A percentile compares a stretch with the other conserved stretches of the same genome.
Evolutionary conservation across 2,329 filamentous ascomycete genomes (phyloP).

Genomic region (Pestalotiopsis sp.): DNA sequence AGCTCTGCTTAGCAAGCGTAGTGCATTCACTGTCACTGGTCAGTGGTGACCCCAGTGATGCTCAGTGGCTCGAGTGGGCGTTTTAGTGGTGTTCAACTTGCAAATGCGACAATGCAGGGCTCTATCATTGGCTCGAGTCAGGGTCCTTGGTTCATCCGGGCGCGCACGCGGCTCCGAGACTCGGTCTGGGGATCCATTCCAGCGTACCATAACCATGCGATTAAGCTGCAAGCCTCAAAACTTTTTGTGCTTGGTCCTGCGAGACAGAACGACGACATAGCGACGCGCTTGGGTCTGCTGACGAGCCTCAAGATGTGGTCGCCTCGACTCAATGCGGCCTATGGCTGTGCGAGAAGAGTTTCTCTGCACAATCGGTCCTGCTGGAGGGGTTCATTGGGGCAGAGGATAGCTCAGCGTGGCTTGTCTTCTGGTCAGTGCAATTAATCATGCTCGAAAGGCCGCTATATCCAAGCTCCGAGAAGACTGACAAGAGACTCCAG

Average conservation of each 20-base stretch:
- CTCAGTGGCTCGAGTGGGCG: not conserved
- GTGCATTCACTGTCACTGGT: not conserved
- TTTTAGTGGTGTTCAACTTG: not conserved
- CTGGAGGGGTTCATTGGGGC: conserved; percentile 11
- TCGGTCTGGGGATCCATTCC: not conserved
- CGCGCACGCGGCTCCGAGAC: conserved; percentile 4
- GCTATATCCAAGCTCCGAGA: not conserved
- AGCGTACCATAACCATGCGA: not conserved
- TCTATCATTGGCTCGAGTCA: not conserved
- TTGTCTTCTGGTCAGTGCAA: conserved; percentile 26
- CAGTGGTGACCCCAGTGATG: not conserved
- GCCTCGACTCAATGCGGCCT: conserved; percentile 25
- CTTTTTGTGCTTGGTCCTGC: not conserved
- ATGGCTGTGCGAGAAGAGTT: conserved; percentile 19
- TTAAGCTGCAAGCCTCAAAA: conserved; percentile 2
- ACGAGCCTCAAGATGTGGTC: conserved; percentile 28
- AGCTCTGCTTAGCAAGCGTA: not conserved
- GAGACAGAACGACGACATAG: conserved; percentile 1
- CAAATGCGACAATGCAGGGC: conserved; percentile 3
- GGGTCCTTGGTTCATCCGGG: not conserved
- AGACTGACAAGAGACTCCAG: conserved; percentile 20
- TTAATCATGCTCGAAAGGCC: not conserved
- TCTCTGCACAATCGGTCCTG: not conserved
- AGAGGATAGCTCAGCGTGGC: conserved; percentile 21
- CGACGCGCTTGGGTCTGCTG: not conserved